A percentile compares a stretch with the other conserved stretches of the same genome.
Evolutionary conservation across 441 rosid genomes (phyloP).

Genomic region (Erodium moschatum): DNA sequence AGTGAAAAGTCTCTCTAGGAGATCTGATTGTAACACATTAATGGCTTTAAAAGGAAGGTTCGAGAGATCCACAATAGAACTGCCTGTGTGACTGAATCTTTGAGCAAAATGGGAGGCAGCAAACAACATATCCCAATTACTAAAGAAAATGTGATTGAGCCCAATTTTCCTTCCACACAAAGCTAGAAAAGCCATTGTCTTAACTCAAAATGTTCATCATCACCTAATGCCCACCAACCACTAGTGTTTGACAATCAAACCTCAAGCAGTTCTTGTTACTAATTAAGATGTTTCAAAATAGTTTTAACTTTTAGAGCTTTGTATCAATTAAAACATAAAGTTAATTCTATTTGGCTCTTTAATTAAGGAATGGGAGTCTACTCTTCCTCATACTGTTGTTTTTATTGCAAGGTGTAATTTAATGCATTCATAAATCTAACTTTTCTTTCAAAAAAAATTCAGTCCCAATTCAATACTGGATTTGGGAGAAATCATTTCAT

Average conservation of each 20-base stretch:
- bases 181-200: not conserved
- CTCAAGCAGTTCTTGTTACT: not conserved
- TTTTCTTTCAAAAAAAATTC: no score
- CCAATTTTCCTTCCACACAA: not conserved
- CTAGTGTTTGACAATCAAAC: not conserved
- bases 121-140: not conserved
- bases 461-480: not conserved
- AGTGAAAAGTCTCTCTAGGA: no score
- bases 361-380: no score
- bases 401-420: no score
- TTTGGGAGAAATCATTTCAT: not conserved
- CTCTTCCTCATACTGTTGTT: no score
- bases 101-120: no score
- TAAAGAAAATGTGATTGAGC: not conserved
- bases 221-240: not conserved
- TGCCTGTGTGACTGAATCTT: no score
- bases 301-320: not conserved
- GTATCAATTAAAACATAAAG: not conserved
- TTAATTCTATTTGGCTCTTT: no score
- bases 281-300: not conserved
- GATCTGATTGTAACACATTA: no score
- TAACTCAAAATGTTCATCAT: not conserved
- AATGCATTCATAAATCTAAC: no score
- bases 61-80: no score
- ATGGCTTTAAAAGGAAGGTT: no score